phyloP scores from a whole-genome alignment of 2,329 filamentous ascomycete genomes.

The Fusarium cicatricum region DNA sequence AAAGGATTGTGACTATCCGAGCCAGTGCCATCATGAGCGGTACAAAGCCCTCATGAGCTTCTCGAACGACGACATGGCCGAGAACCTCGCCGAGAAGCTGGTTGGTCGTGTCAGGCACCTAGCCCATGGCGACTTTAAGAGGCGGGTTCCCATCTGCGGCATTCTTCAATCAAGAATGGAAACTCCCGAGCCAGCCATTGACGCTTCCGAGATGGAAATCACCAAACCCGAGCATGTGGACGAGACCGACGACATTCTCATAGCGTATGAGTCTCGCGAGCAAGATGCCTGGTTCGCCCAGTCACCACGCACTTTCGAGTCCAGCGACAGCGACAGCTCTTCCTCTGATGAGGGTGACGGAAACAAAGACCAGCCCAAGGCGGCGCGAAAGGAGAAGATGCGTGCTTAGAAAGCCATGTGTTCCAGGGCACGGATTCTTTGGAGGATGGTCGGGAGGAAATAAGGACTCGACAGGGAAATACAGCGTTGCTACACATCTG shows the following conservation, averaged over 20 bases:
- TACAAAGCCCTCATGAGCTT: not conserved
- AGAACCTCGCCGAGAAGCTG: not conserved
- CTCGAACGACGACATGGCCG: not conserved
- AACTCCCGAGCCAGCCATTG: not conserved
- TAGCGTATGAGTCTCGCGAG: slow-evolving; percentile 7
- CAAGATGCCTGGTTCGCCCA: slow-evolving; percentile 7
- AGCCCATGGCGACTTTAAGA: not conserved
- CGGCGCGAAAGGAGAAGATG: not conserved
- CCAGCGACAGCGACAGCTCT: not conserved
- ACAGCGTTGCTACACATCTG: not conserved
- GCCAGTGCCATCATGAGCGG: slow-evolving; percentile 30
- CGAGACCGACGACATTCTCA: slow-evolving; percentile 7
- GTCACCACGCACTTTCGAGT: not conserved
- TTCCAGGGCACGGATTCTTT: not conserved
- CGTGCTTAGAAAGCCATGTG: not conserved
- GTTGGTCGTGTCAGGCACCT: not conserved
- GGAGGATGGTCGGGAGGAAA: not conserved
- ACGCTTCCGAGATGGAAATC: not conserved
- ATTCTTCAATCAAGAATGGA: slow-evolving; percentile 12
- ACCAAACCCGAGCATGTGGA: slow-evolving; percentile 1
- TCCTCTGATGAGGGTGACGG: not conserved
- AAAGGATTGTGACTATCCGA: slow-evolving; percentile 37
- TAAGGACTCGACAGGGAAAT: not conserved
- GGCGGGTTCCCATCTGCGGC: slow-evolving; percentile 10
- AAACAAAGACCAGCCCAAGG: not conserved